These are phyloP conservation scores for Trichoderma afroharzianum DNA, from an alignment of 2,329 filamentous ascomycete genomes.

Conservation along the genomic window DNA sequence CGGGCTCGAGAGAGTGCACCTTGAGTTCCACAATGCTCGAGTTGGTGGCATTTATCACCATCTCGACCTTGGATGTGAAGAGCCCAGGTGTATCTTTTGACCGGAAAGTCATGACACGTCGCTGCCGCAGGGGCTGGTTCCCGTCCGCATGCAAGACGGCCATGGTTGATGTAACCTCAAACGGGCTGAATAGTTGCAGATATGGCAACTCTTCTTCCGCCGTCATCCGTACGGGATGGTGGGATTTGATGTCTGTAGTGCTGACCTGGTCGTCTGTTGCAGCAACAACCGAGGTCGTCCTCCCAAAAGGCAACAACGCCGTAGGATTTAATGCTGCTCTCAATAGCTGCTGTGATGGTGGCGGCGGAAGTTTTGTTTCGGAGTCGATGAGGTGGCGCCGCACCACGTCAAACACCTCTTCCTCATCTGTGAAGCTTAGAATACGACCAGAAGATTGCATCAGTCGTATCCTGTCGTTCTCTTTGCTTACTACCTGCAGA, in stretches of 20 bases:
- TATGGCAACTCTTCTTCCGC: constrained; percentile 65
- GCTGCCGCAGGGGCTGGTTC: constrained; percentile 43
- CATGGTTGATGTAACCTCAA: constrained; percentile 57
- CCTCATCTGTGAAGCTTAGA: constrained; percentile 32
- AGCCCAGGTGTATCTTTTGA: constrained; percentile 44
- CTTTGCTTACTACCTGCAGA: constrained; percentile 52
- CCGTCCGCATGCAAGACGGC: constrained; percentile 39
- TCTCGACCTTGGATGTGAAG: constrained; percentile 55
- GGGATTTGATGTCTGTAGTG: constrained; percentile 50
- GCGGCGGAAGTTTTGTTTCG: constrained; percentile 27
- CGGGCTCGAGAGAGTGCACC: constrained; percentile 54
- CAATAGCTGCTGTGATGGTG: constrained; percentile 40
- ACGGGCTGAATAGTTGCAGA: constrained; percentile 66
- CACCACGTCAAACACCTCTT: constrained; percentile 40
- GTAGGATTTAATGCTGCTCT: constrained; percentile 50
- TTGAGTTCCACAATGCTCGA: constrained; percentile 50
- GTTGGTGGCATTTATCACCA: constrained; percentile 54
- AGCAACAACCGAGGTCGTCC: constrained; percentile 28
- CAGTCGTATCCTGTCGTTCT: constrained; percentile 52
- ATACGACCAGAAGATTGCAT: constrained; percentile 39
- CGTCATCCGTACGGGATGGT: constrained; percentile 61
- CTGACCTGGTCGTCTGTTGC: constrained; percentile 29
- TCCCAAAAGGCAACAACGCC: constrained; percentile 49
- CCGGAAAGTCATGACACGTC: constrained; percentile 53
- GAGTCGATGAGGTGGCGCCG: constrained; percentile 38